phyloP scores from a whole-genome alignment of 2,329 filamentous ascomycete genomes.

The Ophiostoma perfectum region DNA sequence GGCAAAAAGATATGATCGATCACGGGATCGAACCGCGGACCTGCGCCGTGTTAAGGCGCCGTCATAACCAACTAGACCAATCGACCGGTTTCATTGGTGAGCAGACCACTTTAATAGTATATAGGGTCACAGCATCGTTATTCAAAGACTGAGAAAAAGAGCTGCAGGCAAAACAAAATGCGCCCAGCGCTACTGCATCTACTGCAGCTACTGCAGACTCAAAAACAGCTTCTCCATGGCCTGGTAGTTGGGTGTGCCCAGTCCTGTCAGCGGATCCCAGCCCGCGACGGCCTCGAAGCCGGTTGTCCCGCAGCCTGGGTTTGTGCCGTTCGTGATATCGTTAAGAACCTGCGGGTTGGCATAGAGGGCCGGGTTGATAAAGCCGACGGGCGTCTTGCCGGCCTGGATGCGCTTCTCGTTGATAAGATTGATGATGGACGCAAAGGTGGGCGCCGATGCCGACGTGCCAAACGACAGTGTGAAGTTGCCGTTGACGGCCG shows the following conservation, averaged over 20 bases:
- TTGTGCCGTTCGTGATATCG: constrained; percentile 31
- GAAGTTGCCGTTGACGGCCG: constrained; percentile 33
- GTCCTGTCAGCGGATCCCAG: constrained; percentile 30
- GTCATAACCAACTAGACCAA: constrained; percentile 14
- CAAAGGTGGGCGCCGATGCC: constrained; percentile 53
- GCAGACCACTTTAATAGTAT: not conserved
- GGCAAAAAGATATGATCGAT: not conserved
- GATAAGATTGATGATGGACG: constrained; percentile 54
- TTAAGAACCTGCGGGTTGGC: constrained; percentile 32
- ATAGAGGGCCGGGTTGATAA: constrained; percentile 34
- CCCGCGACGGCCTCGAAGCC: constrained; percentile 32
- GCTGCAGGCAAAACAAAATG: too few relatives aligned
- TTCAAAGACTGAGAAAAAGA: not conserved
- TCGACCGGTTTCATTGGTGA: not conserved
- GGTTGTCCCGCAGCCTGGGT: constrained; percentile 33
- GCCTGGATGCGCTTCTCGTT: constrained; percentile 54
- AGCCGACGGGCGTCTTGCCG: constrained; percentile 40
- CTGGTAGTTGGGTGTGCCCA: constrained; percentile 27
- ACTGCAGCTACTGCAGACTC: constrained; percentile 18
- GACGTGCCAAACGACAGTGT: constrained; percentile 44
- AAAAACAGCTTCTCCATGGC: constrained; percentile 27
- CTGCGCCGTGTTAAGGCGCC: constrained; percentile 13
- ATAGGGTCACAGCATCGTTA: not conserved
- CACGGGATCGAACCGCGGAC: constrained; percentile 12
- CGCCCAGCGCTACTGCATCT: too few relatives aligned